phyloP scores from a whole-genome alignment of 2,329 filamentous ascomycete genomes.

The Arthroderma sp. region DNA sequence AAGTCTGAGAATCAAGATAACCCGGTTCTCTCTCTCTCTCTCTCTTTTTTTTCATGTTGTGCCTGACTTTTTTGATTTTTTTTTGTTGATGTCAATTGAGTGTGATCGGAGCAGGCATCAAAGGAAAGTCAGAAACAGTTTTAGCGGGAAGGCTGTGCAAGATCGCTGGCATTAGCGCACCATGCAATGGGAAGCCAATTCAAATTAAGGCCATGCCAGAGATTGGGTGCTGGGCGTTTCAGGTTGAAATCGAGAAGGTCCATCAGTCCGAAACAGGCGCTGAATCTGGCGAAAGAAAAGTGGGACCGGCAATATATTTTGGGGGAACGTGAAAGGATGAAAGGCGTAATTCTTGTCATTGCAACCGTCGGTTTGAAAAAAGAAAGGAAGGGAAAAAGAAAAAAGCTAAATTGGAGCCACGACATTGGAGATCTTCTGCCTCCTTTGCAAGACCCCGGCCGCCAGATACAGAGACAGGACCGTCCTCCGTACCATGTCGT shows the following conservation, averaged over 20 bases:
- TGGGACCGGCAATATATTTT: slow-evolving; percentile 1
- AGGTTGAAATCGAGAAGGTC: not conserved
- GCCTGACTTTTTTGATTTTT: not conserved
- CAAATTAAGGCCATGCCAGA: not conserved
- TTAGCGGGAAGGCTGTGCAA: slow-evolving; percentile 8
- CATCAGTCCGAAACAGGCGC: slow-evolving; percentile 6
- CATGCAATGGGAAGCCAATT: not conserved
- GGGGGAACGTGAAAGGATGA: not conserved
- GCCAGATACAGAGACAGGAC: too few species aligned
- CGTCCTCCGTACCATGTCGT: too few species aligned
- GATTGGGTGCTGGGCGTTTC: slow-evolving; percentile 1
- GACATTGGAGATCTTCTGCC: too few species aligned
- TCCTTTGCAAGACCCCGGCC: too few species aligned
- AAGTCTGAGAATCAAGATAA: too few species aligned
- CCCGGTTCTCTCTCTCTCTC: not conserved
- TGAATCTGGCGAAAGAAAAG: slow-evolving; percentile 1
- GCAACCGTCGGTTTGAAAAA: too few species aligned
- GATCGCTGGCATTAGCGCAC: slow-evolving; percentile 8
- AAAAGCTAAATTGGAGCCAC: too few species aligned
- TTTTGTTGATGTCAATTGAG: slow-evolving; percentile 1
- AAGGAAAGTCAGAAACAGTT: slow-evolving; percentile 6
- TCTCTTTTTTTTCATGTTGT: not conserved
- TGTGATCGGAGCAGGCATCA: slow-evolving; percentile 10
- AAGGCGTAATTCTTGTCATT: not conserved
- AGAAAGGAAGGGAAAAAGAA: too few species aligned